phyloP scores from a whole-genome alignment of 495 filamentous ascomycete species.

The Tuber borchii region DNA sequence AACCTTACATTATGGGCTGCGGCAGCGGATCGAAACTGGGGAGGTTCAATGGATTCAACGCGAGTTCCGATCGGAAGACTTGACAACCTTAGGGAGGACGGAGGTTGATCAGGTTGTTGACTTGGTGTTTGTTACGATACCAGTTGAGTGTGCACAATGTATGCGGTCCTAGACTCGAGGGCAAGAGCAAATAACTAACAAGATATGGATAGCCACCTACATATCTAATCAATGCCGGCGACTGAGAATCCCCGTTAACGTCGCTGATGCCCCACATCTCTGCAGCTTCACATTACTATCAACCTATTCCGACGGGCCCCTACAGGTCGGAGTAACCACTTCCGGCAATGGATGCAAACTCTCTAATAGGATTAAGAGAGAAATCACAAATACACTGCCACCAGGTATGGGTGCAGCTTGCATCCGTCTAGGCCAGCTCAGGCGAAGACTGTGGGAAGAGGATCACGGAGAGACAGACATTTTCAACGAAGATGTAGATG shows the following conservation, averaged over 20 bases:
- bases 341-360: constrained; percentile 94
- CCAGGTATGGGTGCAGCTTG: constrained; percentile 76
- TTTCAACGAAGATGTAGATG: constrained; percentile 73
- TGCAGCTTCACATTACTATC: constrained; percentile 81
- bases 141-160: constrained; percentile 23
- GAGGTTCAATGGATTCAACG: constrained; percentile 65
- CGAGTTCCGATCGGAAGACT: constrained; percentile 64
- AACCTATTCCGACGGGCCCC: constrained; percentile 78
- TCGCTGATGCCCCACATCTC: constrained; percentile 77
- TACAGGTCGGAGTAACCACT: constrained; percentile 93
- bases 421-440: constrained; percentile 66
- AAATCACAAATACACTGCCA: constrained; percentile 75
- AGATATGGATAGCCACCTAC: constrained; percentile 43
- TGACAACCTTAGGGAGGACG: constrained; percentile 67
- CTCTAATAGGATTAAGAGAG: constrained; percentile 78
- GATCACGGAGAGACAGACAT: constrained; percentile 54
- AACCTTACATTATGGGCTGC: constrained; percentile 64
- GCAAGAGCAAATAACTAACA: constrained; percentile 46
- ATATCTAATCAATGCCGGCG: constrained; percentile 70
- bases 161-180: constrained; percentile 48
- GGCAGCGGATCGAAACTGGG: constrained; percentile 64
- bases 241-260: constrained; percentile 85
- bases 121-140: constrained; percentile 75
- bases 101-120: constrained; percentile 78
- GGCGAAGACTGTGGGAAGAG: constrained; percentile 72